Evolutionary conservation across 495 filamentous ascomycete species (phyloP).

Genomic region (Hypoxylon perforatum): DNA sequence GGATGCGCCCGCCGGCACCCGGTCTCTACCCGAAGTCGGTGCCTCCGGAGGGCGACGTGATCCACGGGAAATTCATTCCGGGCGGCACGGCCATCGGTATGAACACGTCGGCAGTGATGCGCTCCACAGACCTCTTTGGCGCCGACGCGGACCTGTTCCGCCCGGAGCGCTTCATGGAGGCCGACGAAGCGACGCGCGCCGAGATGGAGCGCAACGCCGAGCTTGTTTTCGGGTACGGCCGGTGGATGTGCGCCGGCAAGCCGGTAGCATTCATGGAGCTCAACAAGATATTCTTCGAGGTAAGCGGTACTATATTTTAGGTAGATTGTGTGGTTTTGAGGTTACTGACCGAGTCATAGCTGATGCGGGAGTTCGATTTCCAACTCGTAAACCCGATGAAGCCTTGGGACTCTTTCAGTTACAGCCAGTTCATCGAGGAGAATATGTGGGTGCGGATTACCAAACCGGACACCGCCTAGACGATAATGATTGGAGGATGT

Average conservation of each 20-base stretch:
- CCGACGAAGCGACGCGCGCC: constrained; percentile 42
- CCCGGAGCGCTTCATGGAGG: constrained; percentile 67
- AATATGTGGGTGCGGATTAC: constrained; percentile 34
- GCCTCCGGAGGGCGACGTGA: constrained; percentile 49
- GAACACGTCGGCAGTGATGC: constrained; percentile 53
- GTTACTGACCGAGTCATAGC: neutral
- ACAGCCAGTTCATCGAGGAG: constrained; percentile 35
- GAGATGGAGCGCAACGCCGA: constrained; percentile 57
- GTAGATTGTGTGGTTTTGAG: neutral
- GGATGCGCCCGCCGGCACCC: constrained; percentile 35
- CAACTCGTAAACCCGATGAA: constrained; percentile 49
- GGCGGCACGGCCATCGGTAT: constrained; percentile 65
- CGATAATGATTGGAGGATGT: too few species aligned
- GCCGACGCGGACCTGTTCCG: constrained; percentile 60
- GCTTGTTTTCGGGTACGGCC: constrained; percentile 57
- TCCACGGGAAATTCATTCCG: constrained; percentile 65
- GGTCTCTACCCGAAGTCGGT: constrained; percentile 36
- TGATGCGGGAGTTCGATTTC: constrained; percentile 57
- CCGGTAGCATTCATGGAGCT: constrained; percentile 59
- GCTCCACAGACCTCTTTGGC: constrained; percentile 58
- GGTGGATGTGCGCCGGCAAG: constrained; percentile 60
- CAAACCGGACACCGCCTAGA: constrained; percentile 6
- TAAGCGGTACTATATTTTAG: constrained; percentile 26
- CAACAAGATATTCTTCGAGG: constrained; percentile 68
- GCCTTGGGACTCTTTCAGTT: constrained; percentile 31